Percentiles rank a stretch among this genome's conserved stretches.
These are phyloP conservation scores for Trichophyton benhamiae DNA, from an alignment of 2,329 filamentous ascomycete genomes.

Conservation along the genomic window DNA sequence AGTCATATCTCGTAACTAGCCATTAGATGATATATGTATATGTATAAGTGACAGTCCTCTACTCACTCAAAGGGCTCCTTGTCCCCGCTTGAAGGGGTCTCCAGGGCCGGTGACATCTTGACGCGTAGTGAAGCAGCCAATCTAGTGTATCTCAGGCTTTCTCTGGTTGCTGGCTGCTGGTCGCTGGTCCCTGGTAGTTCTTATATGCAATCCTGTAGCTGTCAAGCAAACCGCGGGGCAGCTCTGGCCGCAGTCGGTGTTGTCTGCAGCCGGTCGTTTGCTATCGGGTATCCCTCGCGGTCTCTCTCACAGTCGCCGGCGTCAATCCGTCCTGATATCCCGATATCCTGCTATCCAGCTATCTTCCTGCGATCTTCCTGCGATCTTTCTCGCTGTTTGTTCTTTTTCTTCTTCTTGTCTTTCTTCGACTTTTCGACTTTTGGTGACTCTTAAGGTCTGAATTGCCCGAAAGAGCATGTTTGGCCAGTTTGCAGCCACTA, in stretches of 20 bases:
- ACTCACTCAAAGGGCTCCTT: slow-evolving; percentile 31
- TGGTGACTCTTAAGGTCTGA: background rate
- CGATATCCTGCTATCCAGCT: background rate
- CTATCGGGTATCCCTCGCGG: too few relatives aligned
- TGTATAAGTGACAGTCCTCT: background rate
- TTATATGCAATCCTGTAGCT: too few relatives aligned
- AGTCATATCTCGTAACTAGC: background rate
- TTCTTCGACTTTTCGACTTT: background rate
- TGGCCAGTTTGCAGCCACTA: slow-evolving; percentile 22
- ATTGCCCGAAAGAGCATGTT: slow-evolving; percentile 35
- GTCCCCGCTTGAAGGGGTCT: background rate
- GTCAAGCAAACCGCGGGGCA: background rate
- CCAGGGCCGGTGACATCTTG: slow-evolving; percentile 7
- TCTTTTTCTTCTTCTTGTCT: background rate
- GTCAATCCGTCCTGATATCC: background rate
- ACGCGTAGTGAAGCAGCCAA: background rate
- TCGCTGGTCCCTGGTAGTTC: too few relatives aligned
- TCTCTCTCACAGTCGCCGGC: background rate
- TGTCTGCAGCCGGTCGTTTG: too few relatives aligned
- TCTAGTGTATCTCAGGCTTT: too few relatives aligned
- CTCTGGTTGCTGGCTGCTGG: too few relatives aligned
- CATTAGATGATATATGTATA: background rate
- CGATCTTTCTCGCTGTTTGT: background rate
- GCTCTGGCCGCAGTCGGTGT: background rate
- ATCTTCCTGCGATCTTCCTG: background rate